These are phyloP conservation scores for Backusella mclennaniae DNA, from an alignment of 192 early-diverging fungal genomes.

Conservation along the genomic window DNA sequence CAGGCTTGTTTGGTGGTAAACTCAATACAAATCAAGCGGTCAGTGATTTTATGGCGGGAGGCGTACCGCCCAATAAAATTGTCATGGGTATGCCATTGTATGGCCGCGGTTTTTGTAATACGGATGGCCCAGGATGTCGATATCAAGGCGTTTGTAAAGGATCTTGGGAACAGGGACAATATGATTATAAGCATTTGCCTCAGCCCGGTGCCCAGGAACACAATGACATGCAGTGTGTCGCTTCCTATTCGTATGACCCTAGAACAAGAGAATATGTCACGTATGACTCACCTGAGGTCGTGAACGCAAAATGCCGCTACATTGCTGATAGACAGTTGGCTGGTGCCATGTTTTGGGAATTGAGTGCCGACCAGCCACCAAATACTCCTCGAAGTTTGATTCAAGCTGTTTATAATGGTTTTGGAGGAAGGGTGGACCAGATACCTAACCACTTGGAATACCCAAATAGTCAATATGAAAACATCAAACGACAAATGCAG, in stretches of 20 bases:
- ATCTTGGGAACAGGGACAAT: conserved; percentile 87
- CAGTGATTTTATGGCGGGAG: conserved; percentile 61
- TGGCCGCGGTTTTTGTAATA: conserved; percentile 90
- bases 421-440: conserved; percentile 33
- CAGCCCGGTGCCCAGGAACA: conserved; percentile 59
- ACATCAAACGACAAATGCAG: conserved; percentile 31
- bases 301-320: conserved; percentile 68
- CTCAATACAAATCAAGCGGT: conserved; percentile 70
- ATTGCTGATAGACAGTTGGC: conserved; percentile 54
- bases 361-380: conserved; percentile 47
- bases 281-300: conserved; percentile 73
- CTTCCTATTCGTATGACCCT: conserved; percentile 82
- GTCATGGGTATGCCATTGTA: conserved; percentile 92
- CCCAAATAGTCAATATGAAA: conserved; percentile 48
- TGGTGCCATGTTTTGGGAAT: conserved; percentile 84
- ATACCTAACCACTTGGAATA: conserved; percentile 43
- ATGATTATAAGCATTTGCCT: conserved; percentile 86
- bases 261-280: conserved; percentile 67
- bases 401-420: conserved; percentile 28
- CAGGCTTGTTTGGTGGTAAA: conserved; percentile 71
- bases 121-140: conserved; percentile 60
- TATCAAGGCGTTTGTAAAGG: conserved; percentile 73
- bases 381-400: conserved; percentile 44
- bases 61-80: conserved; percentile 81
- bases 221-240: conserved; percentile 76